Conservation (phyloP, 768 basidiomycete genomes). For the Kwoniella newhampshirensis region DNA sequence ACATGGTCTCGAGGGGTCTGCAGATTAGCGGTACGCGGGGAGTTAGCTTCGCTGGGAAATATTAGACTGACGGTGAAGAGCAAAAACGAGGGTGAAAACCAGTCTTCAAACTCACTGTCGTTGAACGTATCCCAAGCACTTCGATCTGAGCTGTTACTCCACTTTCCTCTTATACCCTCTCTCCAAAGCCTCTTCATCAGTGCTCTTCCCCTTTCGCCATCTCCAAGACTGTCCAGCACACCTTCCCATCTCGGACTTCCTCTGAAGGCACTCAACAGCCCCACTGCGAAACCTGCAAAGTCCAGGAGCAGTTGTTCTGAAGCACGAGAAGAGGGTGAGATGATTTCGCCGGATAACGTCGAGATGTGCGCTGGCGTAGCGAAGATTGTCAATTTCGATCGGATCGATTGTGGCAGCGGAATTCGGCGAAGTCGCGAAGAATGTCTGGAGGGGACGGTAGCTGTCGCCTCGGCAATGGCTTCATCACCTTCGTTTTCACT, state of each 20-base stretch:
- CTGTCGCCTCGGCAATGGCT: conserved; percentile 27
- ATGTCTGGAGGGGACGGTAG: conserved; percentile 56
- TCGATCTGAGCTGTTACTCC: conserved; percentile 19
- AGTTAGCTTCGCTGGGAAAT: too few species aligned
- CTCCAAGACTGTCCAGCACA: conserved; percentile 59
- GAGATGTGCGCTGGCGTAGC: conserved; percentile 55
- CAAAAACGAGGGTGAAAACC: conserved; percentile 28
- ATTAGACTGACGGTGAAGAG: too few species aligned
- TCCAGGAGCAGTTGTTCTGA: conserved; percentile 56
- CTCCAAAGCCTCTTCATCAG: conserved; percentile 62
- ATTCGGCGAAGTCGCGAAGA: conserved; percentile 57
- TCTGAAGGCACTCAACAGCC: conserved; percentile 60
- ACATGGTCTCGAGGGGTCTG: conserved; percentile 58
- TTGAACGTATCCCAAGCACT: conserved; percentile 26
- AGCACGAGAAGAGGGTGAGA: conserved; percentile 47
- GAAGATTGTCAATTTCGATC: conserved; percentile 65
- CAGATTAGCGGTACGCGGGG: background rate
- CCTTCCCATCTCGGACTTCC: conserved; percentile 63
- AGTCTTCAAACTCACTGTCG: conserved; percentile 51
- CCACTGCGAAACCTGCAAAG: conserved; percentile 63
- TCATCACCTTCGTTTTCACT: conserved; percentile 34
- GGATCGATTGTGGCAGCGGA: conserved; percentile 54
- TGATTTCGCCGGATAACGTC: conserved; percentile 51
- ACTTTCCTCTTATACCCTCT: conserved; percentile 56
- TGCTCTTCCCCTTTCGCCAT: conserved; percentile 28